Conservation (phyloP, 139 green algal species). For the Pleodorina starrii region DNA sequence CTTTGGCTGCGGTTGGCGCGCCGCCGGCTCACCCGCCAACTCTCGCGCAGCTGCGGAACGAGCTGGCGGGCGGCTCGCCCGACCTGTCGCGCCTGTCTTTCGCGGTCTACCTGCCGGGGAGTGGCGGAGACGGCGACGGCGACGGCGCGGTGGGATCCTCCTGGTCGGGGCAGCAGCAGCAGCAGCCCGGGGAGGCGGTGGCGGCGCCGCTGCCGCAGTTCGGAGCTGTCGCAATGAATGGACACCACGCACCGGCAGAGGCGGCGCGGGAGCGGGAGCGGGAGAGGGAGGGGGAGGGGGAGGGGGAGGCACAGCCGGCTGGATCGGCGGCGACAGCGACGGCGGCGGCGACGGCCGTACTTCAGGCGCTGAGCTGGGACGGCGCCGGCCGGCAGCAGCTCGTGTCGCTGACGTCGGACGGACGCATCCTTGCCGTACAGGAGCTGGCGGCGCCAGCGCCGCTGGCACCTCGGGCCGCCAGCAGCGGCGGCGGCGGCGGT, state of each 20-base stretch:
- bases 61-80: too few relatives aligned
- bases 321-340: not conserved
- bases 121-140: too few relatives aligned
- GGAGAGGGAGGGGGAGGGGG: not conserved
- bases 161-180: not conserved
- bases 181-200: not conserved
- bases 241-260: not conserved
- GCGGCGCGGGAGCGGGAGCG: not conserved
- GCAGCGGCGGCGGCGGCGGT: not conserved
- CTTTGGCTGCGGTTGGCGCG: too few relatives aligned
- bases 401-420: not conserved
- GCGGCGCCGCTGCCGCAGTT: not conserved
- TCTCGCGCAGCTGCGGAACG: too few relatives aligned
- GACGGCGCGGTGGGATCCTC: not conserved
- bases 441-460: not conserved
- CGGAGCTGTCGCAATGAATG: not conserved
- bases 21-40: too few relatives aligned
- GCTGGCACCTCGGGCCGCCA: not conserved
- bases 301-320: not conserved
- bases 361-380: slow-evolving; percentile 15
- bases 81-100: not conserved
- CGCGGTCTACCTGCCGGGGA: not conserved
- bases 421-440: not conserved
- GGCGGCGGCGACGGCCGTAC: not conserved
- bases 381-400: slow-evolving; percentile 24